phyloP scores from a whole-genome alignment of 768 basidiomycete species.

The Tulasnella sp. region DNA sequence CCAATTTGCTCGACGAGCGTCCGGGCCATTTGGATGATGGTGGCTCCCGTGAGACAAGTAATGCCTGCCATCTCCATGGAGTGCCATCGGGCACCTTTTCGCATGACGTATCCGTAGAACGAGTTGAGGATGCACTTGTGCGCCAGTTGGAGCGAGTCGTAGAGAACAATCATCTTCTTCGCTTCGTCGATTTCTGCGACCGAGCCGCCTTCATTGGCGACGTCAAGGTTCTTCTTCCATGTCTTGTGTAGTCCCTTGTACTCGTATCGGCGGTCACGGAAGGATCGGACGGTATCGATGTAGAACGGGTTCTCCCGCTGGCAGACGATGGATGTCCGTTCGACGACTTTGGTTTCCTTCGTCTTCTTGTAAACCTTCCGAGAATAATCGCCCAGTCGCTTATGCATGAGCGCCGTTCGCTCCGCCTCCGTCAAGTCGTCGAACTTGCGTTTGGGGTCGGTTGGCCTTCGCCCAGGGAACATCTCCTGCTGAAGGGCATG shows the following conservation, averaged over 20 bases:
- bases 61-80: slow-evolving; percentile 99
- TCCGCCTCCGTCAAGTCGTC: slow-evolving; percentile 80
- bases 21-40: slow-evolving; percentile 98
- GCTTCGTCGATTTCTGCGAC: slow-evolving; percentile 93
- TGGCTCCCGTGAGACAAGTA: slow-evolving; percentile 95
- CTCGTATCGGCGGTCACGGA: slow-evolving; percentile 96
- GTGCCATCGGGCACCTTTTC: slow-evolving; percentile 98
- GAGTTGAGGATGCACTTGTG: slow-evolving; percentile 99
- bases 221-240: slow-evolving; percentile 98
- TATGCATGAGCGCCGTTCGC: slow-evolving; percentile 90
- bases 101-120: slow-evolving; percentile 99
- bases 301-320: slow-evolving; percentile 99
- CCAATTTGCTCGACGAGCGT: slow-evolving; percentile 97
- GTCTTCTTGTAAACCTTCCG: slow-evolving; percentile 98
- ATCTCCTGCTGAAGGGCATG: slow-evolving; percentile 93
- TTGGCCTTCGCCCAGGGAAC: slow-evolving; percentile 81
- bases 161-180: slow-evolving; percentile 98
- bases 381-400: slow-evolving; percentile 97
- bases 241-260: slow-evolving; percentile 99
- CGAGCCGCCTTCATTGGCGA: slow-evolving; percentile 63
- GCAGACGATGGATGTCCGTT: slow-evolving; percentile 92
- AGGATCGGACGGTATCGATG: slow-evolving; percentile 95
- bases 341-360: slow-evolving; percentile 95
- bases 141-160: slow-evolving; percentile 97
- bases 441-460: slow-evolving; percentile 76